These are phyloP conservation scores for Apiosordaria backusii DNA, from an alignment of 495 filamentous ascomycete genomes.

Conservation along the genomic window DNA sequence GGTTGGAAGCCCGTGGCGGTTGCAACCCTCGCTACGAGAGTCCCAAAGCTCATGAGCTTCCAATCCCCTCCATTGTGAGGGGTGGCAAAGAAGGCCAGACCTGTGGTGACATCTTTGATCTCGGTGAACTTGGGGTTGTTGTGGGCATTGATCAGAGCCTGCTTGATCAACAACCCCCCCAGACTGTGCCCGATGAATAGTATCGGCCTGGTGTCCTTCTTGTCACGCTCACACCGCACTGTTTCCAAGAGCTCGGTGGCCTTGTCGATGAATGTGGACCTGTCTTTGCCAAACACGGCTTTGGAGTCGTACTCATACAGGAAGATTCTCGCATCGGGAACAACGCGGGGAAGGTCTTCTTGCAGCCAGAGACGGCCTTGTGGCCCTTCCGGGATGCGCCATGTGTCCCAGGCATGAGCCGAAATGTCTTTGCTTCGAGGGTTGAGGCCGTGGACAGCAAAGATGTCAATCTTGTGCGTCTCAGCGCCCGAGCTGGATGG, in stretches of 20 bases:
- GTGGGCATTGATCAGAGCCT: slow-evolving; percentile 23
- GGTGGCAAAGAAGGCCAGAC: slow-evolving; percentile 15
- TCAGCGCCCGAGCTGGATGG: slow-evolving; percentile 8
- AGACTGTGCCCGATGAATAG: slow-evolving; percentile 24
- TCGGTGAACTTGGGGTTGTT: slow-evolving; percentile 14
- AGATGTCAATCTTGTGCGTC: slow-evolving; percentile 23
- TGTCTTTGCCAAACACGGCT: slow-evolving; percentile 25
- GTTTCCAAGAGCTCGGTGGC: slow-evolving; percentile 25
- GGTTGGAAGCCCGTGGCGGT: slow-evolving; percentile 18
- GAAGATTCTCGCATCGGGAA: slow-evolving; percentile 30
- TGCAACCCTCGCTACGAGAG: slow-evolving; percentile 13
- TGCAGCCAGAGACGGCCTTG: slow-evolving; percentile 31
- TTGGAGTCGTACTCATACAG: slow-evolving; percentile 31
- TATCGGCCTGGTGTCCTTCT: slow-evolving; percentile 15
- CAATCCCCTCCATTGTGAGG: slow-evolving; percentile 14
- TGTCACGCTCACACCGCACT: slow-evolving; percentile 21
- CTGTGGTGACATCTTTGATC: slow-evolving; percentile 11
- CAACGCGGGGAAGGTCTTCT: slow-evolving; percentile 25
- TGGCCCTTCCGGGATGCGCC: slow-evolving; percentile 23
- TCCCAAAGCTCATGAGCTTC: slow-evolving; percentile 7
- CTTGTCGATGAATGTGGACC: slow-evolving; percentile 25
- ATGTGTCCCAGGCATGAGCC: slow-evolving; percentile 35
- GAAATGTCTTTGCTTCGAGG: slow-evolving; percentile 23
- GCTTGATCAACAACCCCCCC: slow-evolving; percentile 25
- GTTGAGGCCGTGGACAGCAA: slow-evolving; percentile 36